A percentile compares a stretch with the other conserved stretches of the same genome.
Evolutionary conservation across 345 rosid genomes (phyloP).

Genomic region (Hypericum perforatum): DNA sequence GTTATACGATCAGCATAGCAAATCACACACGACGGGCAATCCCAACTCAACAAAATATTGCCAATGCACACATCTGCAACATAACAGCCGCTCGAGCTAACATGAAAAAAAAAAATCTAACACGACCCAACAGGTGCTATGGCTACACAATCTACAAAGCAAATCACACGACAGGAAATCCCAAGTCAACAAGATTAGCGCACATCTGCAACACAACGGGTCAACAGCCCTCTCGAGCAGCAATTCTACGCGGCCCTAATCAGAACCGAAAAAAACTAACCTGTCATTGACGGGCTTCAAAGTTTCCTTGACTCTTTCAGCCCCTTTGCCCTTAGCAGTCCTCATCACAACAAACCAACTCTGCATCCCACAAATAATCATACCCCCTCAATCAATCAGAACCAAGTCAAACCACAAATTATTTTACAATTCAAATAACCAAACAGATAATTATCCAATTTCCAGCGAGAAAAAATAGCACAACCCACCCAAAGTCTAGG

Average conservation of each 20-base stretch:
- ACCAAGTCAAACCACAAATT: no score
- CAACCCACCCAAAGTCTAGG: no score
- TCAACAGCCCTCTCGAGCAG: neutral
- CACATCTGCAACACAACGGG: neutral
- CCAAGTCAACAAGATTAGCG: slow-evolving; percentile 10
- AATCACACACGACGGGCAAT: slow-evolving; percentile 1
- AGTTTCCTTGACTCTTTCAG: slow-evolving; percentile 34
- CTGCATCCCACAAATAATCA: neutral
- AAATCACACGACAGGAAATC: neutral
- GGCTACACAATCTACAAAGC: neutral
- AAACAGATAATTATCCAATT: no score
- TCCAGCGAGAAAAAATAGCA: no score
- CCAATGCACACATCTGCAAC: neutral
- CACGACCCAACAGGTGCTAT: no score
- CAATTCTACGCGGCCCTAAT: neutral
- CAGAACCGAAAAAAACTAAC: slow-evolving; percentile 19
- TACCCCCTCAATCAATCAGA: no score
- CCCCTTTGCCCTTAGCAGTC: slow-evolving; percentile 45
- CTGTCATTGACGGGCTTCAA: slow-evolving; percentile 54
- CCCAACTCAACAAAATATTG: slow-evolving; percentile 11
- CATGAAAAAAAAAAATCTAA: neutral
- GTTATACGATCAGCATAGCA: neutral
- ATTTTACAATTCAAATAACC: no score
- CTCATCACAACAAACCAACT: slow-evolving; percentile 25
- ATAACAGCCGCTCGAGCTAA: neutral